Conservation (phyloP, 1,284 basidiomycete genomes). For the Rhodotorula sp. region DNA sequence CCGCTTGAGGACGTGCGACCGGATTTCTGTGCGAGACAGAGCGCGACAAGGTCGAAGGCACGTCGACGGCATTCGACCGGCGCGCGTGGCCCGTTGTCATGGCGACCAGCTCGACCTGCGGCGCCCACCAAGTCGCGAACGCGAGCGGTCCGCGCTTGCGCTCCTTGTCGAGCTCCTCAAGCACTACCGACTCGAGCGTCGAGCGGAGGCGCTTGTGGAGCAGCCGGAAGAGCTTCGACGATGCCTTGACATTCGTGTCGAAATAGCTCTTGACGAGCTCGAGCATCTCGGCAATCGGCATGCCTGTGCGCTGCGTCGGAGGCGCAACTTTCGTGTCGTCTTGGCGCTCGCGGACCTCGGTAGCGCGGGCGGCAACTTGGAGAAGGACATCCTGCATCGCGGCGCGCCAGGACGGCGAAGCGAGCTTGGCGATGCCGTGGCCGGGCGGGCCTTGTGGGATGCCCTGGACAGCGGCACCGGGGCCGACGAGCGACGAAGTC, state of each 20-base stretch:
- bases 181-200: constrained; percentile 64
- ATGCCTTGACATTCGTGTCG: constrained; percentile 32
- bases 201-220: constrained; percentile 65
- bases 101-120: not conserved
- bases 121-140: constrained; percentile 20
- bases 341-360: constrained; percentile 37
- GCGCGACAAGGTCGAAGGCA: not conserved
- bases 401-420: constrained; percentile 56
- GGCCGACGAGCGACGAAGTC: constrained; percentile 2
- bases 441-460: constrained; percentile 50
- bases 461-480: constrained; percentile 58
- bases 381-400: constrained; percentile 64
- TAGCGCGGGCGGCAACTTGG: constrained; percentile 66
- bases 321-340: not conserved
- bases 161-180: constrained; percentile 47
- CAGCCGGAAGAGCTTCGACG: constrained; percentile 54
- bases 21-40: not conserved
- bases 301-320: not conserved
- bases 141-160: not conserved
- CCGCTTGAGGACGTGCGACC: not conserved
- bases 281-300: constrained; percentile 51
- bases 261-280: constrained; percentile 36
- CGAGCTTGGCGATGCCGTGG: constrained; percentile 49
- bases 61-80: not conserved
- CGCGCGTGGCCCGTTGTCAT: constrained; percentile 15